Evolutionary conservation across 1,284 basidiomycete genomes (phyloP), one percentile per base, ranked within the genome.

Genomic region (Trichosporon sp.): DNA sequence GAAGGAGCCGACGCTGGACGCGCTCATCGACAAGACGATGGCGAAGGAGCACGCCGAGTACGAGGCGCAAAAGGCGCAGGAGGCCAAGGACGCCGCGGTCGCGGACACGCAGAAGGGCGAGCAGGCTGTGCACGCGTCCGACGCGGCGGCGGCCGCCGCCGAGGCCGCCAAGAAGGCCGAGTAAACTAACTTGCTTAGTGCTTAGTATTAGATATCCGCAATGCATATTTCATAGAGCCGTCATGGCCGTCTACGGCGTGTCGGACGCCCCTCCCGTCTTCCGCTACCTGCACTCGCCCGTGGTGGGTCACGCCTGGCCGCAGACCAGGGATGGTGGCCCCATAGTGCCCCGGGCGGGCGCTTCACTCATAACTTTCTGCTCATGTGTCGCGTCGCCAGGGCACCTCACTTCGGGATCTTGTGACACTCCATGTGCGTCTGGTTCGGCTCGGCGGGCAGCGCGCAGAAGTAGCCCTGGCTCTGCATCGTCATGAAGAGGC

Each of bases 401-500:
- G 6, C 5, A 12, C 18, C 9, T 21, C n/a, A 60, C 56, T 60
- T 60, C 27, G 56, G 56, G 47, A 69, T 53, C 21, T 58, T 31
- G 32, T 56, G 34, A 82, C 91, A 92, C 78, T 91, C 88, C 85
- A 92, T 91, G 75, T 92, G 84, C 42, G 90, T 91, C 79, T 86
- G 86, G 65, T 85, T 82, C 9, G 90, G 91, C 77, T 92, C 89
- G 76, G 89, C 89, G 9, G 90, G 90, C 38, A 92, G 80, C 3
- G 88, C 87, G 78, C 90, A 92, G 83, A 88, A 92, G 83, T 92
- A 92, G 21, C 88, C 71, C 31, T 77, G 68, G 3, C 78, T 42
- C 70, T 92, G 91, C 91, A 93, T 92, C 67, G 89, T 88, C 80
- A 88, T 85, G 81, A 92, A 92, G 68, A 92, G 78, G 65, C 85